Evolutionary conservation across 805 yeast genomes (phyloP).

Genomic region (Candida montana): DNA sequence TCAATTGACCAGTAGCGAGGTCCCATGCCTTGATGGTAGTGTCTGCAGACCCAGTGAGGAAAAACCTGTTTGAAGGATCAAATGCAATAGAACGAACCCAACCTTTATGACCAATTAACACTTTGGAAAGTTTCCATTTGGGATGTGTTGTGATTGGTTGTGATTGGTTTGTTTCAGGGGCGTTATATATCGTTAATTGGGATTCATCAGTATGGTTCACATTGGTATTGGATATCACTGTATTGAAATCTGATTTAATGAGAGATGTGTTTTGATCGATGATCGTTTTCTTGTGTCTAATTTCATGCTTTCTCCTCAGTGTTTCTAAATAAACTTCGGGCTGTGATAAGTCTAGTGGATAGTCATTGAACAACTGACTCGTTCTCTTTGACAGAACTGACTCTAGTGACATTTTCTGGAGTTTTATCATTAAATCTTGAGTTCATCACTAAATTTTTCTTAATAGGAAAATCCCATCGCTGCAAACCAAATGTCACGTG

Average conservation of each 20-base stretch:
- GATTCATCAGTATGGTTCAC: neutral
- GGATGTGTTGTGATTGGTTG: conserved; percentile 32
- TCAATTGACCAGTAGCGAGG: conserved; percentile 61
- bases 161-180: neutral
- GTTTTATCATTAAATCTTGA: neutral
- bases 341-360: neutral
- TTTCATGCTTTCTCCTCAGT: neutral
- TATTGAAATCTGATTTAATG: conserved; percentile 6
- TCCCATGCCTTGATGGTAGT: conserved; percentile 91
- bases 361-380: neutral
- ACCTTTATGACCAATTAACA: conserved; percentile 86
- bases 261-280: too few relatives aligned
- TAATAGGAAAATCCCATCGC: neutral
- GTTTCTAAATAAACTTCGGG: neutral
- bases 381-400: neutral
- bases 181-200: neutral
- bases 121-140: conserved; percentile 67
- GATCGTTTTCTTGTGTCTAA: conserved; percentile 3
- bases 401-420: neutral
- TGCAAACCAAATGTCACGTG: too few relatives aligned
- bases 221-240: neutral
- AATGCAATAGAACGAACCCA: conserved; percentile 82
- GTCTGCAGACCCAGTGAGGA: conserved; percentile 88
- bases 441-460: too few relatives aligned
- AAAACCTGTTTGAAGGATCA: conserved; percentile 88